Evolutionary conservation across 2,329 filamentous ascomycete genomes (phyloP), one percentile per base, ranked within the genome.

Genomic region (Calonectria leucothoes): DNA sequence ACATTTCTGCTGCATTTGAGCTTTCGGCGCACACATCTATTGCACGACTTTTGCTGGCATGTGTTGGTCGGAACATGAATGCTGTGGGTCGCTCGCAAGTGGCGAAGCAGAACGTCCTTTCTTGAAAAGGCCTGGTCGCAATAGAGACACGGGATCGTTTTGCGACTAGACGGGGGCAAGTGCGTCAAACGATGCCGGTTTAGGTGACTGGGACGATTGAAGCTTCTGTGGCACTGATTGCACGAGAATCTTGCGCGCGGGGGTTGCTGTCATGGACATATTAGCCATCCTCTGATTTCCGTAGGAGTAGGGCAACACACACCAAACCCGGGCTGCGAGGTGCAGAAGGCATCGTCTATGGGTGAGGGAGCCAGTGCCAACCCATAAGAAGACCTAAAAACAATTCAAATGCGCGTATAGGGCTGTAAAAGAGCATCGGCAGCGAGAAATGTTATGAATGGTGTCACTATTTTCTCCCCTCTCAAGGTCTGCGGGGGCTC

Each of bases 121-220:
- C 80, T 71, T 12, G 77, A 75, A 48, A 79, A 79, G 2, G 74
- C 74, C 51, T 79, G 76, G 15, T 73, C 72, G 49, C 81, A 82
- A 27, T 74, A 66, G 6, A 61, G 61, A 42, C 81, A 82, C 15
- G 75, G 69, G 7, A 80, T 65, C 0, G 73, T 55, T 1, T 73
- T 76, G 2, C 78, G 78, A 33, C 74, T 75, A 5, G 75, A 74
- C 3, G 74, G 71, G 0, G 80, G 80, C 15, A 78, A 70, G 66
- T 83, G 81, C 2, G 80, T 81, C 27, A 77, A 74, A 29, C 75
- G 77, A 68, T 83, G 81, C 4, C 81, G 78, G n/a, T 79, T 75
- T 10, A 80, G 74, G 51, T 82, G 80, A 48, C 78, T 79, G 1
- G 77, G 81, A 0, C 78, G 78, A 20, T 76, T 74, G 64, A 81